Evolutionary conservation across 306 rosid genomes (phyloP).

Genomic region (Mucuna pruriens): DNA sequence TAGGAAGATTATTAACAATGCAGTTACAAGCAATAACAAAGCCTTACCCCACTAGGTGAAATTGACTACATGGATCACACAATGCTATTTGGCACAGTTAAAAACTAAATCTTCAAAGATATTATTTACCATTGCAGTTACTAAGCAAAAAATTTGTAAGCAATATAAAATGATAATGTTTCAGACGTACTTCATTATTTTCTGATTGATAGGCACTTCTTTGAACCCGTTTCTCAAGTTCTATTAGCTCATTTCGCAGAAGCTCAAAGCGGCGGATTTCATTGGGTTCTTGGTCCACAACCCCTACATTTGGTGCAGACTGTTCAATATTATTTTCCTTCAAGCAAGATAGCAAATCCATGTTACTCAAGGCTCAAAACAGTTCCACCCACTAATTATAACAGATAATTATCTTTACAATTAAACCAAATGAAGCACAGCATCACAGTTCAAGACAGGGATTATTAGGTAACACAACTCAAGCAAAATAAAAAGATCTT

Average conservation of each 20-base stretch:
- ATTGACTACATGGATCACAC: background rate
- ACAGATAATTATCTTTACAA: background rate
- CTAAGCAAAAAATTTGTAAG: background rate
- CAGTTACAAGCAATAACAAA: background rate
- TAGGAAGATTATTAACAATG: background rate
- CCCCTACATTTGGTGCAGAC: constrained; percentile 54
- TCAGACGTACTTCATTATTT: constrained; percentile 62
- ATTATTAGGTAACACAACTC: constrained; percentile 18
- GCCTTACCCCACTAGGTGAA: background rate
- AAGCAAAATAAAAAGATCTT: constrained; percentile 18
- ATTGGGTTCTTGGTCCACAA: constrained; percentile 59
- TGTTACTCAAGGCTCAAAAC: constrained; percentile 30
- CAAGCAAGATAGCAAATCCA: constrained; percentile 40
- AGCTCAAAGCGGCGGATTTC: constrained; percentile 87
- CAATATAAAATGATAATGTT: constrained; percentile 26
- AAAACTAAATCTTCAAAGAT: too few species aligned
- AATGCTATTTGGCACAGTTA: background rate
- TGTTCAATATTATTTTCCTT: constrained; percentile 71
- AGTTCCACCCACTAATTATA: constrained; percentile 36
- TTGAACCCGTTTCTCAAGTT: constrained; percentile 89
- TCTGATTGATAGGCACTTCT: constrained; percentile 78
- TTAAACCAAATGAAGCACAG: constrained; percentile 24
- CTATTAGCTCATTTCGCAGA: constrained; percentile 77
- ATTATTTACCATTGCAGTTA: background rate
- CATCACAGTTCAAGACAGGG: background rate